phyloP scores from a whole-genome alignment of 1,284 basidiomycete genomes.

The Papiliotrema nemorosa region DNA sequence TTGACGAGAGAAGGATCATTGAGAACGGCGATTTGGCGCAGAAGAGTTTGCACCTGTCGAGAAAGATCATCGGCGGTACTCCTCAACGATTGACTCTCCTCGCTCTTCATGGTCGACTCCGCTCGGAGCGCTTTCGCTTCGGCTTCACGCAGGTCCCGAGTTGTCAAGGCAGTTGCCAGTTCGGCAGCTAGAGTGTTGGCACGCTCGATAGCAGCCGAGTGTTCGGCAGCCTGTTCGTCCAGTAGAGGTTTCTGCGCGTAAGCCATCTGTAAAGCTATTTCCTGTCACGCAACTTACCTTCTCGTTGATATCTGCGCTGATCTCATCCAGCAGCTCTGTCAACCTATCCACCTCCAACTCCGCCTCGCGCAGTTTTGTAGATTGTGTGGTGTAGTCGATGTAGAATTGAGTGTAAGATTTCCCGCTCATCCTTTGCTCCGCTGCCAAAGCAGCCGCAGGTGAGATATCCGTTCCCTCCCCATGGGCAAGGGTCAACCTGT shows the following conservation, averaged over 20 bases:
- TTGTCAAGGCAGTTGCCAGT: conserved; percentile 64
- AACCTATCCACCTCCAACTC: conserved; percentile 75
- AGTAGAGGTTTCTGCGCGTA: conserved; percentile 73
- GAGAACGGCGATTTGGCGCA: conserved; percentile 72
- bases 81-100: conserved; percentile 70
- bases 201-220: conserved; percentile 72
- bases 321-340: conserved; percentile 60
- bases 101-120: conserved; percentile 59
- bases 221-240: conserved; percentile 78
- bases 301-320: conserved; percentile 72
- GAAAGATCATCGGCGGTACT: conserved; percentile 80
- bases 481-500: conserved; percentile 39
- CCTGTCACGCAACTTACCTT: conserved; percentile 57
- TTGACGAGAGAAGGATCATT: conserved; percentile 76
- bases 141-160: conserved; percentile 54
- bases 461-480: conserved; percentile 53
- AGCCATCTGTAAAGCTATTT: background rate
- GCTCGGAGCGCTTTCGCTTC: conserved; percentile 55
- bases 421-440: conserved; percentile 59
- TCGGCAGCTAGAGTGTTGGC: conserved; percentile 74
- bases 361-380: conserved; percentile 75
- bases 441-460: conserved; percentile 80
- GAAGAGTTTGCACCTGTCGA: conserved; percentile 74
- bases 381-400: conserved; percentile 77
- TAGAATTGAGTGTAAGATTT: conserved; percentile 61